Percentiles rank a stretch among this genome's conserved stretches.
Evolutionary conservation across 1,284 basidiomycete genomes (phyloP).

Genomic region (Cryptococcus wingfieldii): DNA sequence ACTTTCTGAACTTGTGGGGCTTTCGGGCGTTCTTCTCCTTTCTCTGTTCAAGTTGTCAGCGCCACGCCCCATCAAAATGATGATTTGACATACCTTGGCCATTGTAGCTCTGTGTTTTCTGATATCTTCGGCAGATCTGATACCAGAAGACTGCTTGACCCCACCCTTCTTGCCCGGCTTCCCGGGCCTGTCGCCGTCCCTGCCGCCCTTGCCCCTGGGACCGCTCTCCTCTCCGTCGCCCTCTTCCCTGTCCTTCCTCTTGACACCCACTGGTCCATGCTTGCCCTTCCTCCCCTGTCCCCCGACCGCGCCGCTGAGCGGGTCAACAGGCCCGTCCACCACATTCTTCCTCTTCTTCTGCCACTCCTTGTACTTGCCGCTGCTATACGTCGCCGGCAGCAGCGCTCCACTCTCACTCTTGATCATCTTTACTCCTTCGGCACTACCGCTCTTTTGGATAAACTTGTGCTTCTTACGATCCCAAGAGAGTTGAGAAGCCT

Average conservation of each 20-base stretch:
- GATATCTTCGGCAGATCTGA: slow-evolving; percentile 1
- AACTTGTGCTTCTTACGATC: slow-evolving; percentile 97
- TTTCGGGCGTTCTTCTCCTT: slow-evolving; percentile 12
- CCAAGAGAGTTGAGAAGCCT: slow-evolving; percentile 69
- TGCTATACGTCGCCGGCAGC: slow-evolving; percentile 89
- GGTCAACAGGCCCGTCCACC: neutral
- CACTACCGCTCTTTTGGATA: slow-evolving; percentile 67
- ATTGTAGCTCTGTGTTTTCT: neutral
- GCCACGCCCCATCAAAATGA: too few relatives aligned
- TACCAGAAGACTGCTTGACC: neutral
- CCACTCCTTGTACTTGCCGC: slow-evolving; percentile 95
- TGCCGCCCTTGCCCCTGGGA: neutral
- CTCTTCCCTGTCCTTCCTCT: neutral
- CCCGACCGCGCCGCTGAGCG: neutral
- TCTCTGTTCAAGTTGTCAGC: neutral
- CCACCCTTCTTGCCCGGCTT: neutral
- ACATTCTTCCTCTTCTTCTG: slow-evolving; percentile 46
- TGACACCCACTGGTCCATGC: neutral
- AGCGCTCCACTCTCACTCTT: slow-evolving; percentile 86
- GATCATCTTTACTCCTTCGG: slow-evolving; percentile 93
- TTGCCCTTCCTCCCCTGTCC: neutral
- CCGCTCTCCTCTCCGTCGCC: neutral
- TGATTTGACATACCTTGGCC: slow-evolving; percentile 1
- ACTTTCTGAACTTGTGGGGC: neutral
- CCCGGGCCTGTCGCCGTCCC: neutral